These are phyloP conservation scores for Termitomyces sp. DNA, from an alignment of 768 basidiomycete species.

Conservation along the genomic window DNA sequence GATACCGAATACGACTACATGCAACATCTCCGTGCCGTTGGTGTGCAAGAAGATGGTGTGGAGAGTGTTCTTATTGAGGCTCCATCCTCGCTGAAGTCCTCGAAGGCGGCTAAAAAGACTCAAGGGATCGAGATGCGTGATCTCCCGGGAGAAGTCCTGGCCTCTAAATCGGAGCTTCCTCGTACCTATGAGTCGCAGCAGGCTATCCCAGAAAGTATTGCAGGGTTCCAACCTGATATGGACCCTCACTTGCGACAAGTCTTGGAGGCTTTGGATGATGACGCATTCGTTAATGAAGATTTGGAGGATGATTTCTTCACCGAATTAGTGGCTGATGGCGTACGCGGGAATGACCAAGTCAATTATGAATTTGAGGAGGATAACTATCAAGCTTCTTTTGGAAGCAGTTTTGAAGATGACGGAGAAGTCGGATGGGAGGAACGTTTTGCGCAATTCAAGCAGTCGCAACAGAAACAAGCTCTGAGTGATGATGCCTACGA, in stretches of 20 bases:
- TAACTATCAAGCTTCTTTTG: slow-evolving; percentile 22
- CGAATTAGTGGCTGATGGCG: slow-evolving; percentile 67
- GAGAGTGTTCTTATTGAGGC: slow-evolving; percentile 81
- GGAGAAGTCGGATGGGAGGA: slow-evolving; percentile 56
- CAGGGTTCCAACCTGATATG: slow-evolving; percentile 94
- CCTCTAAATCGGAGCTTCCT: slow-evolving; percentile 71
- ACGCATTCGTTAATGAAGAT: slow-evolving; percentile 83
- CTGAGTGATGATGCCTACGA: slow-evolving; percentile 46
- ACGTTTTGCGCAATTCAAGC: slow-evolving; percentile 78
- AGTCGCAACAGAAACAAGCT: slow-evolving; percentile 40
- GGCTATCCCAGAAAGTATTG: slow-evolving; percentile 74
- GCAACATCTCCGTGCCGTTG: slow-evolving; percentile 86
- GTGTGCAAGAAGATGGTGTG: slow-evolving; percentile 72
- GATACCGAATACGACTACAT: slow-evolving; percentile 98
- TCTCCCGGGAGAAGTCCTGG: slow-evolving; percentile 65
- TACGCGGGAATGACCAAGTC: slow-evolving; percentile 54
- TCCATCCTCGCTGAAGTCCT: slow-evolving; percentile 35
- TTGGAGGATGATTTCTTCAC: slow-evolving; percentile 74
- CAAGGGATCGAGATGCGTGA: slow-evolving; percentile 42
- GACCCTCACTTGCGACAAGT: slow-evolving; percentile 92
- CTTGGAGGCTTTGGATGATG: slow-evolving; percentile 92
- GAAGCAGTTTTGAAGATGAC: slow-evolving; percentile 20
- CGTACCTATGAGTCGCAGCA: slow-evolving; percentile 72
- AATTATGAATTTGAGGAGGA: slow-evolving; percentile 67
- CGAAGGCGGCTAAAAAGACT: slow-evolving; percentile 25